Conservation (phyloP, 2,329 filamentous ascomycete genomes). For the Didymella keratinophila region DNA sequence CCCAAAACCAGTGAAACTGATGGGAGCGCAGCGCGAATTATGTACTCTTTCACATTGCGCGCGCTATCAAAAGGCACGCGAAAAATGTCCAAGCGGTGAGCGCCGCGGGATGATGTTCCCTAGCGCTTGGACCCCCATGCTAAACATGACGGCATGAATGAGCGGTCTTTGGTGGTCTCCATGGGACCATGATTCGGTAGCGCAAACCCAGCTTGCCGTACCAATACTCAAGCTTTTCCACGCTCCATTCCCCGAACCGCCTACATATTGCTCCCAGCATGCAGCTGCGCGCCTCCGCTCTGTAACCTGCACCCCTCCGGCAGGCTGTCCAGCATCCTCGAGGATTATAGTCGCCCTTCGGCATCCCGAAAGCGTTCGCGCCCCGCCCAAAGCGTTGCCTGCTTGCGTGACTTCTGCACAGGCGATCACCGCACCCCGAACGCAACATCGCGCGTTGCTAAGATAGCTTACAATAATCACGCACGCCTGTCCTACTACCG, state of each 20-base stretch:
- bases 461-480: slow-evolving; percentile 7
- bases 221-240: slow-evolving; percentile 26
- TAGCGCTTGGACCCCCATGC: slow-evolving; percentile 18
- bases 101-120: slow-evolving; percentile 14
- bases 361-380: slow-evolving; percentile 12
- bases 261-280: slow-evolving; percentile 22
- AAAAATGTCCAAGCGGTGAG: slow-evolving; percentile 15
- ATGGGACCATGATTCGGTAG: slow-evolving; percentile 20
- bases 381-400: slow-evolving; percentile 13
- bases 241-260: slow-evolving; percentile 19
- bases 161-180: slow-evolving; percentile 6
- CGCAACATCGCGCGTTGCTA: slow-evolving; percentile 5
- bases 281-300: slow-evolving; percentile 17
- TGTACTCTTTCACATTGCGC: background rate
- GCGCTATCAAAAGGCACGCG: slow-evolving; percentile 11
- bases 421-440: slow-evolving; percentile 9
- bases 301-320: slow-evolving; percentile 18
- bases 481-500: slow-evolving; percentile 11
- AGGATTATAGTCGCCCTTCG: slow-evolving; percentile 5
- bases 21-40: slow-evolving; percentile 6
- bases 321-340: slow-evolving; percentile 14
- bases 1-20: background rate
- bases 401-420: slow-evolving; percentile 22
- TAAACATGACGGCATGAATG: slow-evolving; percentile 17
- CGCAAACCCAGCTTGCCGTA: slow-evolving; percentile 19